Conservation (phyloP, 352 stramenopile genomes). For the Pilasporangium apinafurcum region DNA sequence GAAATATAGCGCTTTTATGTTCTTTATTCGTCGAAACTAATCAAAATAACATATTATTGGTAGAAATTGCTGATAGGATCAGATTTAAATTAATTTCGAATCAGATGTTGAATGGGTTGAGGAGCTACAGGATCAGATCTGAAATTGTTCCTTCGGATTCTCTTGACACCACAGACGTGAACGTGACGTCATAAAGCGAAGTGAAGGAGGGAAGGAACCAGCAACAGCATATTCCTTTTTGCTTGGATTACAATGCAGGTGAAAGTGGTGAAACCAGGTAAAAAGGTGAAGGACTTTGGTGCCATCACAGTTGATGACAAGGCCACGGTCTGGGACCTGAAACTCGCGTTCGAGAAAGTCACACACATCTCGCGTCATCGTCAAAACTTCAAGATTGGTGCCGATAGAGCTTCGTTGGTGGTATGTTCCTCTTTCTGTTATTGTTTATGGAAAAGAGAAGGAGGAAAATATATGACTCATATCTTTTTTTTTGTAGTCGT, state of each 20-base stretch:
- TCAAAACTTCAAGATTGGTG: slow-evolving; percentile 55
- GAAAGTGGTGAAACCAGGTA: slow-evolving; percentile 50
- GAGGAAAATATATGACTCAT: no score
- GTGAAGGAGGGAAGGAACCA: background rate
- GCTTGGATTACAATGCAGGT: slow-evolving; percentile 55
- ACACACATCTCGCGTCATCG: slow-evolving; percentile 45
- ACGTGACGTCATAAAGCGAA: slow-evolving; percentile 4
- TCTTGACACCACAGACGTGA: no score
- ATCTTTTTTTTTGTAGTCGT: slow-evolving; percentile 13
- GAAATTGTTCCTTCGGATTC: no score
- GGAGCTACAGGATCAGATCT: no score
- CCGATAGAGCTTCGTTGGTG: slow-evolving; percentile 20
- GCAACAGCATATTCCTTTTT: no score
- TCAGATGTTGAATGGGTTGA: no score
- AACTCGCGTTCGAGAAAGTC: slow-evolving; percentile 46
- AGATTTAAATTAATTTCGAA: no score
- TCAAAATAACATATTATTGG: no score
- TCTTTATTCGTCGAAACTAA: no score
- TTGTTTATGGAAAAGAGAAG: no score
- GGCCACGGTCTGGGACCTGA: slow-evolving; percentile 44
- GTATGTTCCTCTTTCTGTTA: slow-evolving; percentile 5
- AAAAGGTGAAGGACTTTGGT: slow-evolving; percentile 57
- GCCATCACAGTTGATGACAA: slow-evolving; percentile 21
- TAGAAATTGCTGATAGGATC: no score
- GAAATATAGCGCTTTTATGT: no score